Base-by-base conservation (phyloP, 2,329 filamentous ascomycete genomes). In the Daldinia sp. region DNA sequence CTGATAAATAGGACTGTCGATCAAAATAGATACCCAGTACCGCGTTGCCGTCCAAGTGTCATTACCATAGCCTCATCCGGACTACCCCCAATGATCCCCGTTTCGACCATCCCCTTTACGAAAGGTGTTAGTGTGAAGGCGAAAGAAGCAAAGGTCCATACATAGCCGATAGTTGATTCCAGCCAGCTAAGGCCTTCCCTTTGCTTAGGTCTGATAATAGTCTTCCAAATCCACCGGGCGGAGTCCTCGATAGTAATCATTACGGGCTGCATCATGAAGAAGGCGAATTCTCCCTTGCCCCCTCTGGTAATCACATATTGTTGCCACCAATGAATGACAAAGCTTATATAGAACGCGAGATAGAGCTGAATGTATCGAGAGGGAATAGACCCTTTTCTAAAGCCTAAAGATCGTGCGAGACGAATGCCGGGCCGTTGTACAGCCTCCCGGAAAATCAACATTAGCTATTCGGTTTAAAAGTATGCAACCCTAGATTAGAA, bases 351-450 rank as follows among this genome's bases (percentile, higher is more conserved):
- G 48, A 69, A 68, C 39, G 61, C 49, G n/a, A 61, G 13, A 35
- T 64, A 68, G 10, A 68, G 64, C 35, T 68, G 64, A 13, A 67
- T 13, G 25, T 67, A 68, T 6, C 66, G 63, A 35, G 66, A 68
- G 25, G 51, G 55, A 21, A 67, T 21, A 6, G 64, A 56, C 23
- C 66, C 64, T 29, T 67, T 63, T 53, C 56, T 52, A 5, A 68
- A 32, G 4, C 64, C 52, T 1, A 65, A 52, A 17, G 57, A 35
- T 4, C 56, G 61, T 4, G 58, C 51, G 19, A 67, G 54, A 27
- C 53, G 52, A 15, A 64, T 41, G 13, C 63, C 60, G 3, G 66
- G 66, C 10, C 19, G 35, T 7, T 39, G n/a, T 19, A 39, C 35
- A 3, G 35, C 11, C 35, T 39, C 17, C 15, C 3, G 3, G 35